These are phyloP conservation scores for Colletotrichum neosansevieriae DNA, from an alignment of 2,329 filamentous ascomycete species.

Conservation along the genomic window DNA sequence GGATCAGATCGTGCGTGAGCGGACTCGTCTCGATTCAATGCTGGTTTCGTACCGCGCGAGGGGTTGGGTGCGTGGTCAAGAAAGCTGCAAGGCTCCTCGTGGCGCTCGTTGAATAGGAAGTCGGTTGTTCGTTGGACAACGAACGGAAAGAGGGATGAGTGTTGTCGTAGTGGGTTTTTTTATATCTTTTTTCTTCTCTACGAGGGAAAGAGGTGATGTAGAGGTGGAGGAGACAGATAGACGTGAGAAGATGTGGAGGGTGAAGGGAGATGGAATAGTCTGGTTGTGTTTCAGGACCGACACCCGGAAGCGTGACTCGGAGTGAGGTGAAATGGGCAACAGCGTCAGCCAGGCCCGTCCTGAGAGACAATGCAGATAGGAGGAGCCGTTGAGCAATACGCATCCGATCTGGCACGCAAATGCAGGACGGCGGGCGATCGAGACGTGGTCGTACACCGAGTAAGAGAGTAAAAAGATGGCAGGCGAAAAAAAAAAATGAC, in stretches of 20 bases:
- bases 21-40: slow-evolving; percentile 40
- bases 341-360: slow-evolving; percentile 26
- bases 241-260: slow-evolving; percentile 23
- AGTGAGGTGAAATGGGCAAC: slow-evolving; percentile 32
- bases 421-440: slow-evolving; percentile 12
- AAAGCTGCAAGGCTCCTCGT: slow-evolving; percentile 2
- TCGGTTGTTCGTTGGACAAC: neutral
- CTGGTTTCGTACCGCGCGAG: slow-evolving; percentile 36
- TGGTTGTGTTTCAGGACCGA: slow-evolving; percentile 41
- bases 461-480: slow-evolving; percentile 9
- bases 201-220: slow-evolving; percentile 2
- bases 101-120: neutral
- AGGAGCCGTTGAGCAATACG: slow-evolving; percentile 20
- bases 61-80: slow-evolving; percentile 24
- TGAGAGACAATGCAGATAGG: slow-evolving; percentile 21
- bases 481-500: neutral
- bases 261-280: slow-evolving; percentile 30
- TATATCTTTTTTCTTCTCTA: neutral
- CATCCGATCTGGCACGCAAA: slow-evolving; percentile 28
- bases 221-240: slow-evolving; percentile 19
- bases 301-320: slow-evolving; percentile 40
- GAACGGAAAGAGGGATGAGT: neutral
- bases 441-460: slow-evolving; percentile 16
- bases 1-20: slow-evolving; percentile 36
- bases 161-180: neutral